phyloP scores from a whole-genome alignment of 2,329 filamentous ascomycete species.

The Trichophaea hybrida region DNA sequence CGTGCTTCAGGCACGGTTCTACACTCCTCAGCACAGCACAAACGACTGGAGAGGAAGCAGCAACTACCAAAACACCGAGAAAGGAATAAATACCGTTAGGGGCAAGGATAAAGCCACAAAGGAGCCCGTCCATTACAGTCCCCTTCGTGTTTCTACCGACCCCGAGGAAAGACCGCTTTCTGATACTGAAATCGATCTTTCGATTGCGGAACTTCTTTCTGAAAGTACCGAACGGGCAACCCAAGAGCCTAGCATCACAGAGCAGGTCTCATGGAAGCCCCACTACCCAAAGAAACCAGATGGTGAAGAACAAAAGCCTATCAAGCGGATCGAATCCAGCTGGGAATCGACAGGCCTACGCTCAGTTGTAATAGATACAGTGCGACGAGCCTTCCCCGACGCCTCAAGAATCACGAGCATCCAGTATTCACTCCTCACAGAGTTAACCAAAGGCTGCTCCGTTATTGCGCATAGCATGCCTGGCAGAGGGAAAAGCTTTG shows the following conservation, averaged over 20 bases:
- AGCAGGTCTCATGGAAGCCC: not conserved
- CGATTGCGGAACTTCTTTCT: slow-evolving; percentile 1
- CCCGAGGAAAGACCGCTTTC: not conserved
- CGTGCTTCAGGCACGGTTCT: not conserved
- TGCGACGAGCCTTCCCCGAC: slow-evolving; percentile 24
- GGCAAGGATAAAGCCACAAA: not conserved
- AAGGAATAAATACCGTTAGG: not conserved
- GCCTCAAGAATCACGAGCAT: slow-evolving; percentile 15
- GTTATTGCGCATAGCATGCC: slow-evolving; percentile 21
- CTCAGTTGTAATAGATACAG: slow-evolving; percentile 21
- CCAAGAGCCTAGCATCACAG: not conserved
- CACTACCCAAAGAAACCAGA: not conserved
- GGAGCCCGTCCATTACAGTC: not conserved
- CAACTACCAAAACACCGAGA: not conserved
- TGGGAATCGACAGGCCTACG: slow-evolving; percentile 20
- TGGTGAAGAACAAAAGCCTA: not conserved
- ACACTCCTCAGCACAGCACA: not conserved
- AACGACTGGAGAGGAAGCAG: not conserved
- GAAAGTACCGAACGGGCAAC: not conserved
- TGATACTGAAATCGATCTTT: slow-evolving; percentile 1
- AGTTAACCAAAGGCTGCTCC: slow-evolving; percentile 23
- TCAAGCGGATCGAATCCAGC: not conserved
- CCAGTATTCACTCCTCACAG: slow-evolving; percentile 21
- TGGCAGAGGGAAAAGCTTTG: slow-evolving; percentile 26
- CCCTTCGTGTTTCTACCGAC: not conserved